Evolutionary conservation across 1,139 yeast species (phyloP), one percentile per base, ranked within the genome.

Genomic region (Kodamaea sp.): DNA sequence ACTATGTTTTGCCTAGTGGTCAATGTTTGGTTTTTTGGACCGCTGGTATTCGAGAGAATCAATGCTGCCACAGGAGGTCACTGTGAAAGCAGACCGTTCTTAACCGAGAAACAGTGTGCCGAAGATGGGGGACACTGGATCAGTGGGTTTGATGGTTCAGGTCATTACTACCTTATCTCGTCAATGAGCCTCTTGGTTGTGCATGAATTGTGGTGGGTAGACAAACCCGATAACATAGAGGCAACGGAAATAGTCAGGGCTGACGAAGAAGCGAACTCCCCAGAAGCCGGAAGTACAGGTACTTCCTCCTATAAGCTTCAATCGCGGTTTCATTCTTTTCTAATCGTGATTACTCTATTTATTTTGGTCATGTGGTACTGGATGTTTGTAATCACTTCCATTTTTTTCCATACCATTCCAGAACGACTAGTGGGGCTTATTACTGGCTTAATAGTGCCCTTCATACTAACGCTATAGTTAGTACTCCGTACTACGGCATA

Each of bases 61-160:
- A 66, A 32, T 13, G n/a, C 28, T n/a, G 35, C 24, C 15, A 35
- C 39, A 3, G 39, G 39, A 2, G 39, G 39, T 12, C 29, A 32
- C 20, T 36, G 39, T 16, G 23, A 20, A 22, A 23, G 5, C 7
- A 12, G 25, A 4, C 23, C 13, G 7, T 7, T 18, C 12, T 12
- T 2, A n/a, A 18, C 69, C 37, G 45, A 51, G 14, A 33, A n/a
- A 6, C 12, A 15, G 3, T 31, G 70, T 37, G 46, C 51, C 15
- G 31, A 40, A 2, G 56, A 65, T 0, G 78, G 78, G 0, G 80
- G 78, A 0, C 51, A 58, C 21, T 81, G 86, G 83, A 53, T 52
- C 5, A 73, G 76, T 24, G 83, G 83, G 4, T 77, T 78, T 43
- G 87, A 81, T 50, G 55, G 74, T 1, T 79, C 86, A 18, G 87